These are phyloP conservation scores for Solanum hybrid DNA, from an alignment of 305 asterid species.

Conservation along the genomic window DNA sequence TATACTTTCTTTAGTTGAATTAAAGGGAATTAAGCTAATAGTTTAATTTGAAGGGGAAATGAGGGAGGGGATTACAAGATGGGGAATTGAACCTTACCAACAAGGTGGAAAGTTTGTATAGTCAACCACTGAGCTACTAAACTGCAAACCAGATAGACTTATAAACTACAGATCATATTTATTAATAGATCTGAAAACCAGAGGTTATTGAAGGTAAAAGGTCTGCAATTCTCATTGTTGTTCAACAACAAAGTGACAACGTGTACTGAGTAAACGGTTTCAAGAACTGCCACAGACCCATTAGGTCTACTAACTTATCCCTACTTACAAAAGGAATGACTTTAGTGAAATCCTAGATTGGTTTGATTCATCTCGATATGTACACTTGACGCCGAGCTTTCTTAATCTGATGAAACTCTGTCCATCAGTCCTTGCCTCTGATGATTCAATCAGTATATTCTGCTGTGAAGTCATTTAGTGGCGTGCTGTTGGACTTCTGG, in stretches of 20 bases:
- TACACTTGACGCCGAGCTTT: conserved; percentile 12
- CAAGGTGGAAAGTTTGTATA: background rate
- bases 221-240: background rate
- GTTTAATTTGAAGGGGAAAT: background rate
- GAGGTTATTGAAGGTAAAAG: conserved; percentile 7
- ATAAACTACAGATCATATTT: conserved; percentile 1
- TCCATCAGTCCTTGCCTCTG: conserved; percentile 18
- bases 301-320: conserved; percentile 12
- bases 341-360: conserved; percentile 7
- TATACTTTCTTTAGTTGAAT: background rate
- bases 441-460: background rate
- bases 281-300: conserved; percentile 6
- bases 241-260: conserved; percentile 5
- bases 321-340: conserved; percentile 16
- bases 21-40: background rate
- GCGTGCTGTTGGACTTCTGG: conserved; percentile 62
- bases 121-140: background rate
- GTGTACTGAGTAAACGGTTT: conserved; percentile 4
- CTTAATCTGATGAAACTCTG: conserved; percentile 10
- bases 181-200: background rate
- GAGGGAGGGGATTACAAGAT: background rate
- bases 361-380: conserved; percentile 9
- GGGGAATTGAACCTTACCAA: background rate
- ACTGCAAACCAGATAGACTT: background rate
- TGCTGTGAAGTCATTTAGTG: conserved; percentile 20